Evolutionary conservation across 1,284 basidiomycete genomes (phyloP).

Genomic region (Cutaneotrichosporon spelunceum): DNA sequence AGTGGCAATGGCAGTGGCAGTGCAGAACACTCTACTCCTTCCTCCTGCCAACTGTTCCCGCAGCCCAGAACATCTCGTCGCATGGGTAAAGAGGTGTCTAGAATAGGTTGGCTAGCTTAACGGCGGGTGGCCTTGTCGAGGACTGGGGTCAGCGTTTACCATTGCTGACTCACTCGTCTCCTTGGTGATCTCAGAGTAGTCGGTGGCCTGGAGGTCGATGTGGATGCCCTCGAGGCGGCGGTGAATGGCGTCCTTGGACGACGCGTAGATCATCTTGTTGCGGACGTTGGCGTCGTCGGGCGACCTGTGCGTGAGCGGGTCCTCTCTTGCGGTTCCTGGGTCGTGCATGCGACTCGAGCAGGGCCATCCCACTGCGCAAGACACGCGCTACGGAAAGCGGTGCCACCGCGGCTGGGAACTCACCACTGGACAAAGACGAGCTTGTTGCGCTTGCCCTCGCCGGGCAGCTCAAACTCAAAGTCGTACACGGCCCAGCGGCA

Average conservation of each 20-base stretch:
- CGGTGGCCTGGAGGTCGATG: slow-evolving; percentile 81
- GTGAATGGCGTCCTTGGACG: slow-evolving; percentile 83
- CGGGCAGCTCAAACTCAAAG: slow-evolving; percentile 78
- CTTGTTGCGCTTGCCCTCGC: slow-evolving; percentile 81
- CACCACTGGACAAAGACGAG: slow-evolving; percentile 79
- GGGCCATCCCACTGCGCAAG: no score
- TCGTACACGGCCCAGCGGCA: slow-evolving; percentile 93
- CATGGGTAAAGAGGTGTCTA: not conserved
- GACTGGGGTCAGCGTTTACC: slow-evolving; percentile 4
- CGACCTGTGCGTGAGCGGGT: slow-evolving; percentile 59
- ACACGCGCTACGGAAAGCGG: no score
- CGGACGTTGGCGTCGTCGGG: slow-evolving; percentile 85
- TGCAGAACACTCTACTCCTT: no score
- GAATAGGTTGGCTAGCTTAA: not conserved
- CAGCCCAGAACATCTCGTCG: not conserved
- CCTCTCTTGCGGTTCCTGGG: no score
- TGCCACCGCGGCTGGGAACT: no score
- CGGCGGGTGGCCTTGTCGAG: slow-evolving; percentile 10
- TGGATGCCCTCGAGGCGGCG: slow-evolving; percentile 58
- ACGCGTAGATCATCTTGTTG: slow-evolving; percentile 91
- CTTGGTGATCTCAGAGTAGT: slow-evolving; percentile 69
- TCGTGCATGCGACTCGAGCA: no score
- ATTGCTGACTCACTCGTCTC: slow-evolving; percentile 63
- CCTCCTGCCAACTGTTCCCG: not conserved
- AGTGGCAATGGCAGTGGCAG: no score